These are phyloP conservation scores for Globisporangium recalcitrans DNA, from an alignment of 352 stramenopile genomes.

Conservation along the genomic window DNA sequence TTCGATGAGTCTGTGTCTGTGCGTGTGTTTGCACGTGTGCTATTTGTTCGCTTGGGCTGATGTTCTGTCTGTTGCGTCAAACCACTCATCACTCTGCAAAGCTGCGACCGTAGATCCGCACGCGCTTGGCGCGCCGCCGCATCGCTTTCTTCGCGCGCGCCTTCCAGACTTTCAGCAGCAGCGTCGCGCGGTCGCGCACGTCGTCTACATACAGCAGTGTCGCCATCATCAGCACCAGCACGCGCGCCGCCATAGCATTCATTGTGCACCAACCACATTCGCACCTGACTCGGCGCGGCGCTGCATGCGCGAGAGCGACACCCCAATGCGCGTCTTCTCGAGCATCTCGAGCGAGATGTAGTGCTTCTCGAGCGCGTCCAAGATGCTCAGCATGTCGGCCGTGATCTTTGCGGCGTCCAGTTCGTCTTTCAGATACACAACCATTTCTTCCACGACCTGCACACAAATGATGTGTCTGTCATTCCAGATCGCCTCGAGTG, in stretches of 20 bases:
- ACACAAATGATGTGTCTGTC: too few species aligned
- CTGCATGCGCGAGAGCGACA: constrained; percentile 34
- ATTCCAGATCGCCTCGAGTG: too few species aligned
- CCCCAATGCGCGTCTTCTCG: constrained; percentile 58
- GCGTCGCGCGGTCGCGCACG: constrained; percentile 31
- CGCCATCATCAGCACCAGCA: not conserved
- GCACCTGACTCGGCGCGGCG: constrained; percentile 28
- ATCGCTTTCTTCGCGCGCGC: constrained; percentile 60
- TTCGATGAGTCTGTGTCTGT: not conserved
- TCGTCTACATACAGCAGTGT: constrained; percentile 14
- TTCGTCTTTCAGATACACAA: constrained; percentile 63
- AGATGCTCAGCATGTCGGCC: constrained; percentile 36
- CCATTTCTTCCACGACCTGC: constrained; percentile 46
- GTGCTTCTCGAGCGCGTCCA: constrained; percentile 52
- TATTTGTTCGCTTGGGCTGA: not conserved
- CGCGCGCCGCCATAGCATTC: not conserved
- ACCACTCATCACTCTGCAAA: constrained; percentile 63
- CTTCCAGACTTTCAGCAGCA: constrained; percentile 66
- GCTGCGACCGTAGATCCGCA: constrained; percentile 68
- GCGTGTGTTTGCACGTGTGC: too few species aligned
- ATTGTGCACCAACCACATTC: not conserved
- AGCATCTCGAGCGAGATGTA: constrained; percentile 82
- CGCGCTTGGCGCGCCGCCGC: constrained; percentile 40
- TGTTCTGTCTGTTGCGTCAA: not conserved
- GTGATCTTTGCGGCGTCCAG: constrained; percentile 49